These are phyloP conservation scores for Juncus effusus DNA, from an alignment of 176 grass and related monocot species.

Conservation along the genomic window DNA sequence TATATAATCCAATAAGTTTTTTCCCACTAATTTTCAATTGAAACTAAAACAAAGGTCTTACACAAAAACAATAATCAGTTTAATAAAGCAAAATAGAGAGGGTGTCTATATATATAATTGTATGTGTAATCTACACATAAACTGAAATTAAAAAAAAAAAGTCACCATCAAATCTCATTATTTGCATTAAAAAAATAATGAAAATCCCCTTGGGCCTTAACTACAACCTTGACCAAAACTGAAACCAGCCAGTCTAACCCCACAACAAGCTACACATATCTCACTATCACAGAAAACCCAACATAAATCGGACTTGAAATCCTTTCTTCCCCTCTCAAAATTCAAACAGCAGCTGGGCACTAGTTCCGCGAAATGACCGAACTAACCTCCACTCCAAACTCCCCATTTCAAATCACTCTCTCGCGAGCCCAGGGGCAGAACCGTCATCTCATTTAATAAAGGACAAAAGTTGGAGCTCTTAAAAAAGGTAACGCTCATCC, in stretches of 20 bases:
- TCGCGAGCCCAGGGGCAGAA: constrained; percentile 6
- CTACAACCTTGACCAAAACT: too few species aligned
- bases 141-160: neutral
- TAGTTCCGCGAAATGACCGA: constrained; percentile 17
- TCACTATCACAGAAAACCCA: neutral
- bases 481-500: constrained; percentile 14
- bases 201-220: too few species aligned
- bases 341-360: constrained; percentile 24
- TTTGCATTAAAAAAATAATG: too few species aligned
- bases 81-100: too few species aligned
- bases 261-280: constrained; percentile 4
- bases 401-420: neutral
- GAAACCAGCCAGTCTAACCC: neutral
- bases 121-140: neutral
- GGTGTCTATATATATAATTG: too few species aligned
- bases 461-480: constrained; percentile 36
- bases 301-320: constrained; percentile 17
- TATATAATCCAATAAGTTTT: too few species aligned
- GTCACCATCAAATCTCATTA: too few species aligned
- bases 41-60: too few species aligned
- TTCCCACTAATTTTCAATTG: too few species aligned
- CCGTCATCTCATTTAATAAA: constrained; percentile 14
- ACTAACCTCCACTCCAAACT: neutral
- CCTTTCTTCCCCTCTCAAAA: constrained; percentile 13
- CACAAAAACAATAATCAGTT: too few species aligned